Evolutionary conservation across 768 basidiomycete species (phyloP), one percentile per base, ranked within the genome.

Genomic region (Phaffia australis): DNA sequence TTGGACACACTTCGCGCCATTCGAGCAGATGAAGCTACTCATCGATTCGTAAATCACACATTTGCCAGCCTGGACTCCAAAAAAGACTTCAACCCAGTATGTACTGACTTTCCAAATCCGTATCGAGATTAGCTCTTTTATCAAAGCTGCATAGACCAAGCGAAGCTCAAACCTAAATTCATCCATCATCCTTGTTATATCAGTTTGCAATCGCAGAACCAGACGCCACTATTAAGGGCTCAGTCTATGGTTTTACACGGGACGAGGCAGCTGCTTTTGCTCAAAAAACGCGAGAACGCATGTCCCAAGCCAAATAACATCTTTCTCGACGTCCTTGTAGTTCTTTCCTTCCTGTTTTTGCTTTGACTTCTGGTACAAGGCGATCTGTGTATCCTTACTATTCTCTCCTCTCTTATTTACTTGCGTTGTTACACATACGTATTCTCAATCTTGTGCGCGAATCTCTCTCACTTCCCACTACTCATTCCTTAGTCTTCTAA

Each of bases 1-100:
- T 79, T 89, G 23, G 94, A 97, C 72, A 86, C 94, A 56, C 81
- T 97, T 58, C 89, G 89, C 73, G 91, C 90, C 46, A 88, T 97
- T 46, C 83, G 93, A 71, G 89, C 88, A 19, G 93, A 97, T 76
- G 93, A 97, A 75, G 83, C 87, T 0, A 91, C 88, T 0, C 93
- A 98, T 73, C 81, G 90, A 62, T 69, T 32, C 65, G 63, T 60
- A 46, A 98, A 98, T 76, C 94, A 98, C 78, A 89, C 87, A 66
- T 80, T 98, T 47, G 94, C 92, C 3, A 92, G 91, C 77, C 80
- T 99, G 59, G 79, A 69, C 25, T 54, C 49, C 2, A 52, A 81
- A 46, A 83, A 82, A 47, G 94, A 97, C 75, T 84, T 89, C 71
- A 95, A 93, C 73, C 90, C 89, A 0, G 91, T 92, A 71, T 88